Base-by-base conservation (phyloP, 2,329 filamentous ascomycete species). In the Colletotrichum musicola region DNA sequence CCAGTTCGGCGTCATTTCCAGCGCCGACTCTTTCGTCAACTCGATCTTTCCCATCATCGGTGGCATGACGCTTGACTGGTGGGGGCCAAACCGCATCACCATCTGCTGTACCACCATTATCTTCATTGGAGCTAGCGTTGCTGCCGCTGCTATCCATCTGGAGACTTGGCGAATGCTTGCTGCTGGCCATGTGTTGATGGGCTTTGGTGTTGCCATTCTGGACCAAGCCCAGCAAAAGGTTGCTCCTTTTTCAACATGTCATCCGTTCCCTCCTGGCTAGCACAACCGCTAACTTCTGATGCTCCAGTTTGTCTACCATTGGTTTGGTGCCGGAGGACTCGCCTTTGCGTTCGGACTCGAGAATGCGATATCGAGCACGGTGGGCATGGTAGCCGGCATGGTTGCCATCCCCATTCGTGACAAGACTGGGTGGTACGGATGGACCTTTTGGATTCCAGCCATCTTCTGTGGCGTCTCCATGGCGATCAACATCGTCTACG, bases 261-360 rank as follows among this genome's bases (percentile, higher is more conserved):
- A 6, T 50, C 10, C 49, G 14, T 27, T 25, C 6, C 16, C 3
- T 27, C 22, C 0, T 51, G 13, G 12, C 49, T 16, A 4, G 30
- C 30, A 27, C 12, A 18, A 12, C 22, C 13, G 49, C 18, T 60
- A 9, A 50, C 4, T 2, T 25, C 42, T 18, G 30, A 7, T 35
- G 3, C 27, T n/a, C 6, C 14, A 74, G 72, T 73, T 74, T 56
- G 68, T 74, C 60, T 74, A 74, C 38, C 70, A 73, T 55, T 74
- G 73, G 73, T 74, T 74, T 16, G 73, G 73, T 10, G 70, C 71
- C 1, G 62, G 53, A 6, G 73, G 72, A 1, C 69, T 74, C 3
- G 73, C 73, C 13, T 72, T 74, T 13, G 72, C 72, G 40, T 74
- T 73, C 38, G 72, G 73, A 1, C 71, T 74, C 18, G 72, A 73